Evolutionary conservation across 2,329 filamentous ascomycete genomes (phyloP).

Genomic region (Phaeoacremonium minimum): DNA sequence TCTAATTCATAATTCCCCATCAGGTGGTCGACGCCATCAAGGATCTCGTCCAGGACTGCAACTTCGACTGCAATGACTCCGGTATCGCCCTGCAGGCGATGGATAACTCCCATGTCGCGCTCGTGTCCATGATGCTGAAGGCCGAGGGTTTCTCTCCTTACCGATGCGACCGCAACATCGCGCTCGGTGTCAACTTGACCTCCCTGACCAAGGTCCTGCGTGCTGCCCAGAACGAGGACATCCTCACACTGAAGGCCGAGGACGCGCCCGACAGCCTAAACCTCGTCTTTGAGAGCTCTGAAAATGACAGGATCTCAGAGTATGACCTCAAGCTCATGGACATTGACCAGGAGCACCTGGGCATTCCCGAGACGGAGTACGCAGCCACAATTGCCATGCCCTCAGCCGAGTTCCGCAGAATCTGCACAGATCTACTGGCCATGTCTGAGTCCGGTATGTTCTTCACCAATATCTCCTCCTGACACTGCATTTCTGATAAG

Average conservation of each 20-base stretch:
- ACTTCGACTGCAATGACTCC: slow-evolving; percentile 99
- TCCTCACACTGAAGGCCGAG: slow-evolving; percentile 94
- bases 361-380: slow-evolving; percentile 98
- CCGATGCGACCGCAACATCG: slow-evolving; percentile 98
- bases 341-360: slow-evolving; percentile 98
- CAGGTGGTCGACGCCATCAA: slow-evolving; percentile 99
- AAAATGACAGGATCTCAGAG: slow-evolving; percentile 89
- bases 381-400: slow-evolving; percentile 89
- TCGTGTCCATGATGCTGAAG: slow-evolving; percentile 98
- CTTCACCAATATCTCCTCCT: too few species aligned
- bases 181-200: slow-evolving; percentile 92
- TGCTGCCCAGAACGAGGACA: slow-evolving; percentile 89
- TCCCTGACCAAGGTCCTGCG: slow-evolving; percentile 97
- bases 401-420: slow-evolving; percentile 84
- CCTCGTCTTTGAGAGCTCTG: slow-evolving; percentile 87
- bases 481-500: too few species aligned
- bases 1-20: too few species aligned
- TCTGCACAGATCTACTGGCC: slow-evolving; percentile 85
- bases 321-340: slow-evolving; percentile 99
- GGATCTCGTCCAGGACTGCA: slow-evolving; percentile 98
- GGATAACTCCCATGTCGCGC: slow-evolving; percentile 99
- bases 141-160: slow-evolving; percentile 91
- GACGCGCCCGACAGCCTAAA: slow-evolving; percentile 95
- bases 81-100: slow-evolving; percentile 97
- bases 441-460: slow-evolving; percentile 90